phyloP scores from a whole-genome alignment of 2,329 filamentous ascomycete genomes.

The Monosporascus cannonballus region DNA sequence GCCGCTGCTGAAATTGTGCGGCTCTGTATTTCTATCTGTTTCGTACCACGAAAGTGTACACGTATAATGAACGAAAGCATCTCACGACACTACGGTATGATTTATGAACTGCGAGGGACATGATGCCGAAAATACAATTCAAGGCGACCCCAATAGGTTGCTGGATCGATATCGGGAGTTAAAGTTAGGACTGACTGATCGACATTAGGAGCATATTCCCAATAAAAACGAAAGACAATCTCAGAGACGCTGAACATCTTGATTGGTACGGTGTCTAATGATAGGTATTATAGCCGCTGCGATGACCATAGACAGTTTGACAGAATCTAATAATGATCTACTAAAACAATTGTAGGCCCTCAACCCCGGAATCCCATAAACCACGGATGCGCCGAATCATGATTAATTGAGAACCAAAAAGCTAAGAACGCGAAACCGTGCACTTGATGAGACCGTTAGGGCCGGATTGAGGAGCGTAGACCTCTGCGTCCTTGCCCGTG shows the following conservation, averaged over 20 bases:
- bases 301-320: conserved; percentile 1
- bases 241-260: conserved; percentile 1
- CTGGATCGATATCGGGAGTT: neutral
- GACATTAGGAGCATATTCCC: neutral
- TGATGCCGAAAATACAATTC: too few species aligned
- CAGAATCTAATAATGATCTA: conserved; percentile 5
- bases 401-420: conserved; percentile 2
- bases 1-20: neutral
- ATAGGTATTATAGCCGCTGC: conserved; percentile 3
- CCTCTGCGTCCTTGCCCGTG: conserved; percentile 90
- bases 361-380: neutral
- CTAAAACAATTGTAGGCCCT: conserved; percentile 3
- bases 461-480: conserved; percentile 86
- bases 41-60: conserved; percentile 19
- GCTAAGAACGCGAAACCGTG: conserved; percentile 61
- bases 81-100: conserved; percentile 8
- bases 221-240: neutral
- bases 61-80: conserved; percentile 15
- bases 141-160: too few species aligned
- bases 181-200: neutral
- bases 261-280: conserved; percentile 14
- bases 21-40: conserved; percentile 17
- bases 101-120: neutral
- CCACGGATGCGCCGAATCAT: conserved; percentile 14
- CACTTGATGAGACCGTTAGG: conserved; percentile 96